Conservation (phyloP, 768 basidiomycete species). For the Xerocomellus intermedius region DNA sequence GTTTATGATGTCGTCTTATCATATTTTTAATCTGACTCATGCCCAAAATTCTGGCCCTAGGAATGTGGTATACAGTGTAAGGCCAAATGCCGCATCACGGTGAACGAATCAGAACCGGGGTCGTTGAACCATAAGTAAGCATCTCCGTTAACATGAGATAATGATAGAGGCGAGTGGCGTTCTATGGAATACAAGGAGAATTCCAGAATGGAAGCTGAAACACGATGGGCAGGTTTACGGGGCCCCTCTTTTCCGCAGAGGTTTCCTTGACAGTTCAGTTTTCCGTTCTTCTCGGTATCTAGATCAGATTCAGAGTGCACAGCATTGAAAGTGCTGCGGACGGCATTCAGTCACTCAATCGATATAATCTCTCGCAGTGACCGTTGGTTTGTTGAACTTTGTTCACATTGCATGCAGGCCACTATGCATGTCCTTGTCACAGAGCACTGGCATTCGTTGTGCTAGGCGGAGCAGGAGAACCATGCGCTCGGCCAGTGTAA, state of each 20-base stretch:
- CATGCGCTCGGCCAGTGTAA: not conserved
- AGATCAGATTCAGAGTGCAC: slow-evolving; percentile 4
- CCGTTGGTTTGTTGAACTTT: not conserved
- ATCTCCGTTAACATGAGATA: slow-evolving; percentile 17
- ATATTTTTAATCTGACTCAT: too few species aligned
- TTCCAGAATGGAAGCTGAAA: slow-evolving; percentile 15
- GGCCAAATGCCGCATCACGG: slow-evolving; percentile 12
- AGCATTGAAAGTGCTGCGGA: slow-evolving; percentile 2
- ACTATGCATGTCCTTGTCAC: not conserved
- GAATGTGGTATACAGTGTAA: too few species aligned
- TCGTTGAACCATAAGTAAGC: not conserved
- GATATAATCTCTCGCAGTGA: not conserved
- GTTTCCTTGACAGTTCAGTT: slow-evolving; percentile 8
- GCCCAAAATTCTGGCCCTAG: too few species aligned
- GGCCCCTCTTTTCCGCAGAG: slow-evolving; percentile 11
- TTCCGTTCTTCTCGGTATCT: slow-evolving; percentile 8
- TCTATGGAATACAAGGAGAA: slow-evolving; percentile 1
- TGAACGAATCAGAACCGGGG: slow-evolving; percentile 5
- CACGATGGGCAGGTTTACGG: not conserved
- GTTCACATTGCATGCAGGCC: not conserved
- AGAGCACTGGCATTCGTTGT: not conserved
- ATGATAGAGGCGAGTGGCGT: slow-evolving; percentile 22
- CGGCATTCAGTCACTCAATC: not conserved
- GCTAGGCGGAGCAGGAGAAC: not conserved
- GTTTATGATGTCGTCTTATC: too few species aligned